Evolutionary conservation across 1,284 basidiomycete species (phyloP), one percentile per base, ranked within the genome.

Genomic region (Microbotryomycetes sp.): DNA sequence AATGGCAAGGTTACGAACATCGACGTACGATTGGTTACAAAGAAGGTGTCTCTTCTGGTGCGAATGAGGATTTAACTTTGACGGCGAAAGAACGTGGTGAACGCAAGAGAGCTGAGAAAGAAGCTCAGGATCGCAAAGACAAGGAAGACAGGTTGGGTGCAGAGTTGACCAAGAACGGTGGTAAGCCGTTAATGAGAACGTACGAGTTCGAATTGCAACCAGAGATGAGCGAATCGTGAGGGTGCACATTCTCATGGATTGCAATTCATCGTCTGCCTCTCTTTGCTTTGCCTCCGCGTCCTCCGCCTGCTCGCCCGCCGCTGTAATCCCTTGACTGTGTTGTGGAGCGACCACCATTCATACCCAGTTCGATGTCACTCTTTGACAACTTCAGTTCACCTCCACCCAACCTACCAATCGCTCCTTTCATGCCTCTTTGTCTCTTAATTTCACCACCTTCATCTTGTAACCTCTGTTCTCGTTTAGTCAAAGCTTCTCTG

Each of bases 1-100:
- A 79, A 0, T 97, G 90, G 84, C 81, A 82, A 53, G 91, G 89
- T 0, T 97, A 97, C 71, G 85, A 86, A 67, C 93, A 97, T 76
- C 80, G 89, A 14, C 87, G 94, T 81, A 97, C 93, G 1, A 87
- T 93, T 68, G 92, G 92, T 1, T 81, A 75, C 71, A 77, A 79
- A 57, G 77, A 78, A 54, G 51, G 51, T 4, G 56, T 46, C 28
- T 49, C 51, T 30, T 56, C 52, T n/a, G 47, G 29, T 16, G 29
- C 19, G 36, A 69, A 69, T 31, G 58, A 66, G 15, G 67, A 66
- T 30, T 31, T 68, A 14, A 19, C 23, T 9, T 22, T 66, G 16
- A 64, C 49, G 1, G 60, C 57, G 4, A 60, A 49, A 45, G 65
- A 69, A 52, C 42, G 68, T 45, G 52, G 47, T 5, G 49, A 52